Base-by-base conservation (phyloP, 345 rosid species). In the Arabidopsis suecica region DNA sequence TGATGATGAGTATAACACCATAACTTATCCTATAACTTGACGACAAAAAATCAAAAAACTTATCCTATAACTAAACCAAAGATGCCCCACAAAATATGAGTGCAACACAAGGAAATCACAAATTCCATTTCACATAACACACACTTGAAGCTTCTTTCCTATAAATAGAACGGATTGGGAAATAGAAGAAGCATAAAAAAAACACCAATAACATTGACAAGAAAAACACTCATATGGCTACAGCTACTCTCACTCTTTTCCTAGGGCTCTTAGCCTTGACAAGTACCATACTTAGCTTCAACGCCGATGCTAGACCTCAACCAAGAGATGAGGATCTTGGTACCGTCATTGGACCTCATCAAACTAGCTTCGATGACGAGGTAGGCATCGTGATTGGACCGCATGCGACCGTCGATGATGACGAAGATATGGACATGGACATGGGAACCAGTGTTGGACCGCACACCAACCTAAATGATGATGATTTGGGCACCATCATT, bases 311-410 rank as follows among this genome's bases (percentile, higher is more conserved):
- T 47, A 70, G 80, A 40, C 80, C 72, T 57, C 76, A 77, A 57
- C 80, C 80, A 70, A 18, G 45, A 14, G 75, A 70, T 70, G 80
- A 77, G 3, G 80, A 70, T 70, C 45, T 62, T 8, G 80, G 80
- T 56, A 62, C 14, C 18, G 7, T 67, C 61, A 50, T 76, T 76
- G 74, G 79, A 44, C 74, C 79, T 22, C 57, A 68, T 22, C 57
- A 68, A 69, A 61, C 22, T 42, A 5, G 22, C 9, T 53, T 61
- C 14, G 76, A 77, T 6, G 80, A 77, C 4, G 80, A 77, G 1
- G 45, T 77, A 56, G 80, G 80, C 11, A 70, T 6, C 2, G 20
- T 69, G 9, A 25, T 69, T 53, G 80, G 75, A 76, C 63, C 79
- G 20, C 55, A 75, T 25, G n/a, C 5, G 11, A 23, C 16, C 54